Base-by-base conservation (phyloP, 2,329 filamentous ascomycete genomes). In the Aurifilum marmelostoma region DNA sequence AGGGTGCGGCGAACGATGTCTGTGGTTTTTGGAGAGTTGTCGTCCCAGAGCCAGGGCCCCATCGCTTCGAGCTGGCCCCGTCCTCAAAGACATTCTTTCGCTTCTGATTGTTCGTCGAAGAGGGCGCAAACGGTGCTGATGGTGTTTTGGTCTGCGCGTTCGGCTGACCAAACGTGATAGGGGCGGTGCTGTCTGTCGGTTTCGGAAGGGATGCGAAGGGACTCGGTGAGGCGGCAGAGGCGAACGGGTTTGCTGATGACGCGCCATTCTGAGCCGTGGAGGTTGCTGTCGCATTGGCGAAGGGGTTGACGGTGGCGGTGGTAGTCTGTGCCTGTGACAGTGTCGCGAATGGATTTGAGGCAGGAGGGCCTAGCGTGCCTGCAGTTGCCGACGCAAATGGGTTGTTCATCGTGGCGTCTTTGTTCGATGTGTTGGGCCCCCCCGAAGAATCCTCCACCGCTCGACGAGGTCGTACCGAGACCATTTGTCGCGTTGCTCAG, bases 321-420 rank as follows among this genome's bases (percentile, higher is more conserved):
- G 41, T 66, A 21, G 64, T 62, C 24, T 67, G 24, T 21, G 66
- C 58, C 24, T 67, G 24, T 18, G 66, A 58, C n/a, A 68, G 62
- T 47, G 70, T 67, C 34, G 66, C 70, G 41, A 73, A 75, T 14
- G 71, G 72, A 54, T 72, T 74, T 18, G 65, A 62, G 27, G 8
- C 21, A 47, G 52, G 41, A 29, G 43, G 34, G 58, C 56, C 47
- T 14, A 60, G 39, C 32, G 65, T 34, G 34, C 65, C 64, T 43
- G 69, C 29, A 16, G 37, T 58, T 27, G 64, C 56, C 7, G 69
- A 24, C 27, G 66, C 67, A 47, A 72, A 72, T 7, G 71, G 71
- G 43, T 72, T 72, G 62, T 41, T 59, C 58, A 39, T 65, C 39
- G 43, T 56, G 2, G 63, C 59, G 64, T 47, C 63, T 59, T 65